Evolutionary conservation across 441 rosid genomes (phyloP), one percentile per base, ranked within the genome.

Genomic region (Mallotus japonicus): DNA sequence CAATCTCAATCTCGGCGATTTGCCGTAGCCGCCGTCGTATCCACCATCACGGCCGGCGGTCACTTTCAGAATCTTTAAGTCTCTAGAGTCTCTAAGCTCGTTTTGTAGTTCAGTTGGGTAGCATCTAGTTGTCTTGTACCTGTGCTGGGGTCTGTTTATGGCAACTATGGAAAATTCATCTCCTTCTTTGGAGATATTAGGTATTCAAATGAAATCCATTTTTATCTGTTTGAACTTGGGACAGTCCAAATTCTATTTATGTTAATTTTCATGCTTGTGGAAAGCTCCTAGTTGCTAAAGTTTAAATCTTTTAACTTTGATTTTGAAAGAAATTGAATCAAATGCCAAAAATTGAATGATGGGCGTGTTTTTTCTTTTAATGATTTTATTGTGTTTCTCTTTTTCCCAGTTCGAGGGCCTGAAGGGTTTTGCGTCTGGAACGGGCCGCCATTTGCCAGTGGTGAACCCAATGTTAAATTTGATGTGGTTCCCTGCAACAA

Each of bases 401-500:
- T 47, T 15, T 50, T 58, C 8, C 32, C 58, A 94, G 97, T 92
- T 78, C 83, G 96, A 69, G 96, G 87, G 72, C 90, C 94, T 3
- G 95, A 89, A 14, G 88, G 95, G n/a, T 92, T 84, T 57, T 79
- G 75, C 68, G 75, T 90, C 37, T 92, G 97, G 97, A 85, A 81
- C 72, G 99, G 95, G 8, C 99, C 97, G 64, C 97, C 99, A 11
- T 90, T 90, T 28, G 71, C 51, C 62, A 85, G 85, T 37, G 81
- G 81, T 74, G 87, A 88, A 49, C 99, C 97, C 3, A 78, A 76
- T 57, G 50, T 77, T 51, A 90, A 87, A 83, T 82, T 87, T 10
- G 94, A 87, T 44, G 83, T 71, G 70, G 85, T 88, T 81, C 77
- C 91, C 6, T 91, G 99, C 78, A 84, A 76, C 57, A 87, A 63